Evolutionary conservation across 148 eudicot species (phyloP), one percentile per base, ranked within the genome.

Genomic region (Bassia scoparia): DNA sequence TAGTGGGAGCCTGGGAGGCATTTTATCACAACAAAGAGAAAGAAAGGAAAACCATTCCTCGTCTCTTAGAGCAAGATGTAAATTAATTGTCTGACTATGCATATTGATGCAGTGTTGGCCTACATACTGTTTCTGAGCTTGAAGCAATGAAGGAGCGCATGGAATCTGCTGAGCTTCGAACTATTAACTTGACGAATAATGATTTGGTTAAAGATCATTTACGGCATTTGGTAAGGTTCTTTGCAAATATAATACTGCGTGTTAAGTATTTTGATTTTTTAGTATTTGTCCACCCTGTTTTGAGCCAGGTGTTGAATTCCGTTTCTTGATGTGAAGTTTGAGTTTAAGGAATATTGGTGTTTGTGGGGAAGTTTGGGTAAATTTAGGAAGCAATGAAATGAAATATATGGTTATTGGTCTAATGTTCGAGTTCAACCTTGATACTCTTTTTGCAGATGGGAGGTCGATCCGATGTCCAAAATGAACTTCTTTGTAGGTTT

Each of bases 141-240:
- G 84, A 83, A 61, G 85, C 86, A 64, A 85, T 96, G 97, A 66
- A 85, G 70, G 83, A 81, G 73, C 83, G 99, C 49, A 76, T 96
- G 99, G 79, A 96, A 81, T 86, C 86, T 69, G 80, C 89, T 80
- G 74, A 84, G 38, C 88, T 96, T 69, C 83, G 58, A 72, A 92
- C 97, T 67, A 81, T 85, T 64, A 83, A 92, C 75, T 85, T 92
- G 75, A 90, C 97, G 11, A 73, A 85, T 58, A 90, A 90, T 77
- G 99, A 96, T 88, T 80, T 96, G 86, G 96, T 87, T 73, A 96
- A 96, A 82, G 99, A 96, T 85, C 99, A 96, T 81, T 77, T 96
- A 69, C 87, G 97, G 33, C 96, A 96, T 82, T 66, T 96, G 96
- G 99, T 96, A 88, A 66, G 70, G 37, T 55, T 70, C 35, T 76